phyloP scores from a whole-genome alignment of 306 rosid genomes.

The Clitoria ternatea region DNA sequence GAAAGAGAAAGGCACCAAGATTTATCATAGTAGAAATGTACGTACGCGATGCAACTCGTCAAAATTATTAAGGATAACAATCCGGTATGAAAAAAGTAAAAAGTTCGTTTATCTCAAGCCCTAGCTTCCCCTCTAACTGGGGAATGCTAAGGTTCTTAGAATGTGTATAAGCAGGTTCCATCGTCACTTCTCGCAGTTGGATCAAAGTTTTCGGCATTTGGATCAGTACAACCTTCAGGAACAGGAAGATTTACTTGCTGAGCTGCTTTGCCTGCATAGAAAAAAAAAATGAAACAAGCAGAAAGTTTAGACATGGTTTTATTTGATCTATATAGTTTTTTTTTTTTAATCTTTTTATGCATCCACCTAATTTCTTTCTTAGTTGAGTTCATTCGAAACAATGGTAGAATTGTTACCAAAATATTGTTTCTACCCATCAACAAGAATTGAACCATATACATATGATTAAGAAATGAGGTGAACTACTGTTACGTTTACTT shows the following conservation, averaged over 20 bases:
- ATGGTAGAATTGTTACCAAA: too few species aligned
- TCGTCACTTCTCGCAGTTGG: slow-evolving; percentile 90
- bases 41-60: slow-evolving; percentile 9
- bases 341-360: too few species aligned
- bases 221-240: slow-evolving; percentile 77
- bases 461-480: too few species aligned
- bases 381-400: too few species aligned
- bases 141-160: slow-evolving; percentile 31
- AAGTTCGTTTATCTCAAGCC: slow-evolving; percentile 22
- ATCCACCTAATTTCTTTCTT: too few species aligned
- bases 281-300: not conserved
- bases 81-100: slow-evolving; percentile 20
- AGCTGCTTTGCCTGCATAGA: slow-evolving; percentile 65
- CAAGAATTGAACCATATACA: too few species aligned
- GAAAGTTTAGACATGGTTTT: not conserved
- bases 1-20: not conserved
- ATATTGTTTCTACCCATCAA: too few species aligned
- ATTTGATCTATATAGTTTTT: not conserved
- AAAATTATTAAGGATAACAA: slow-evolving; percentile 33
- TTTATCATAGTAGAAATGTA: not conserved
- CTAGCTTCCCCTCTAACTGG: slow-evolving; percentile 14
- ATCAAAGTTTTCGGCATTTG: slow-evolving; percentile 55
- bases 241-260: slow-evolving; percentile 58
- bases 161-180: slow-evolving; percentile 55
- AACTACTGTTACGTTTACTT: too few species aligned